These are phyloP conservation scores for Fusarium poae DNA, from an alignment of 2,329 filamentous ascomycete genomes.

Conservation along the genomic window DNA sequence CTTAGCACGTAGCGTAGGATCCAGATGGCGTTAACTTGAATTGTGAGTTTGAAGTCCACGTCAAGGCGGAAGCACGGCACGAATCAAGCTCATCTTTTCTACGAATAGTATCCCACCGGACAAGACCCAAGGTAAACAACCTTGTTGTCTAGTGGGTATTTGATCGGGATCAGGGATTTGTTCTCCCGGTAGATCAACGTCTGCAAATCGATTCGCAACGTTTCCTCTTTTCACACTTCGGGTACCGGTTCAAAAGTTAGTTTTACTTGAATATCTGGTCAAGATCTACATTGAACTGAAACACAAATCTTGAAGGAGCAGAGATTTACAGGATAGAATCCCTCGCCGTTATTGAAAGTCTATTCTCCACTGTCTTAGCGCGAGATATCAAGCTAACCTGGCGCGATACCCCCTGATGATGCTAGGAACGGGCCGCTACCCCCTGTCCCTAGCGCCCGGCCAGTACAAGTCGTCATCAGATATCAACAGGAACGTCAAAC, in stretches of 20 bases:
- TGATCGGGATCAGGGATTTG: too few relatives aligned
- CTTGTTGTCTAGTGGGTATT: too few relatives aligned
- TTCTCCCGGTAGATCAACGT: too few relatives aligned
- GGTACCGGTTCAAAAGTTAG: too few relatives aligned
- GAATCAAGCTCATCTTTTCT: too few relatives aligned
- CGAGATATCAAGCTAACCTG: background rate
- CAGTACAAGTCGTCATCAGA: background rate
- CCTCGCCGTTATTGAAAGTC: background rate
- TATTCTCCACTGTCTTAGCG: background rate
- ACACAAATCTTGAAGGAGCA: background rate
- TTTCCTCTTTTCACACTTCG: fast-evolving
- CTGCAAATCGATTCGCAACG: background rate
- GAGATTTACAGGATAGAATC: background rate
- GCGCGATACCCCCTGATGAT: background rate
- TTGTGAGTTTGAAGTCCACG: fast-evolving
- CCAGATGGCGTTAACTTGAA: background rate
- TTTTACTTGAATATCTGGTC: fast-evolving
- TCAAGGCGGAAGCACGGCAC: background rate
- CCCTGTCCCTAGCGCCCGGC: background rate
- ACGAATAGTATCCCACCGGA: too few relatives aligned
- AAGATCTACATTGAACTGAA: background rate
- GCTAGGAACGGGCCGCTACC: background rate
- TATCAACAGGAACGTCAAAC: too few relatives aligned
- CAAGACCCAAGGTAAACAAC: too few relatives aligned
- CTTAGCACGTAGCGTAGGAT: background rate